phyloP scores from a whole-genome alignment of 768 basidiomycete genomes.

The Trametes cinnabarina region DNA sequence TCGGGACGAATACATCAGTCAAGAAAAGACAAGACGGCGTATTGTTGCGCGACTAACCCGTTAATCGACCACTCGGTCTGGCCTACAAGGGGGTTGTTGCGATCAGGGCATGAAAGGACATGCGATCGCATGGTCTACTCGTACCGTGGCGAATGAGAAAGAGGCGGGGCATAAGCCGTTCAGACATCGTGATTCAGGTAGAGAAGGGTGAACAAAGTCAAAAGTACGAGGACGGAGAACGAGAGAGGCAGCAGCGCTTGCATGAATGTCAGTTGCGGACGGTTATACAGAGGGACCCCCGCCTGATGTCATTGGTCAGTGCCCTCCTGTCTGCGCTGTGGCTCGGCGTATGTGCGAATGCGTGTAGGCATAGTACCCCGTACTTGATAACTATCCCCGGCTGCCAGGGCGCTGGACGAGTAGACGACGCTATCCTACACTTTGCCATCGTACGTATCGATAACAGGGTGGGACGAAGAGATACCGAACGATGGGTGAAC shows the following conservation, averaged over 20 bases:
- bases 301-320: conserved; percentile 7
- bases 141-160: conserved; percentile 54
- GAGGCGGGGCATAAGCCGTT: conserved; percentile 45
- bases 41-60: conserved; percentile 48
- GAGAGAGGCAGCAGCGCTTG: neutral
- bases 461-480: neutral
- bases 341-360: conserved; percentile 16
- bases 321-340: neutral
- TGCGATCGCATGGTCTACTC: neutral
- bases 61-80: conserved; percentile 95
- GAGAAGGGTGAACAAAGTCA: no score
- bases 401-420: neutral
- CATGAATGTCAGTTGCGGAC: no score
- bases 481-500: neutral
- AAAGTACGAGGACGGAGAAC: neutral
- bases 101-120: conserved; percentile 46
- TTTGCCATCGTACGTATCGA: no score
- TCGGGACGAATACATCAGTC: conserved; percentile 6
- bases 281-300: neutral
- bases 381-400: no score
- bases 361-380: no score
- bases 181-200: conserved; percentile 7
- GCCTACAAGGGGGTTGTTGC: conserved; percentile 40
- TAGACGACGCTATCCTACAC: no score
- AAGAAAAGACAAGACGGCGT: conserved; percentile 6